A percentile compares a stretch with the other conserved stretches of the same genome.
These are phyloP conservation scores for Starmera amethionina DNA, from an alignment of 805 yeast species.

Conservation along the genomic window DNA sequence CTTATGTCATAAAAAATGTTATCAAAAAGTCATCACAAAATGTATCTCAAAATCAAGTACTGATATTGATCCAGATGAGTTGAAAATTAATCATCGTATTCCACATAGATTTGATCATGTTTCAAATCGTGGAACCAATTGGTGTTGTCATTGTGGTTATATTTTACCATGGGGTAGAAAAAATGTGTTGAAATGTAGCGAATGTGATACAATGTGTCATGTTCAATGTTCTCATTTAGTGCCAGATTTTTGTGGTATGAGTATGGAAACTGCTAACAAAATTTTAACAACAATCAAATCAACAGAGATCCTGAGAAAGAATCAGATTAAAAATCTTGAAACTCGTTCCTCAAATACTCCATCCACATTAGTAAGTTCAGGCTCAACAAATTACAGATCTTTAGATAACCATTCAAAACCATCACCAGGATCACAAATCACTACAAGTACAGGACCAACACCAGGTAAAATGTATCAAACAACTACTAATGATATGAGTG, in stretches of 20 bases:
- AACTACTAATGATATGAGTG: no score
- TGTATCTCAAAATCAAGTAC: slow-evolving; percentile 72
- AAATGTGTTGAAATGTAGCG: slow-evolving; percentile 84
- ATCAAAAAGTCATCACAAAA: slow-evolving; percentile 70
- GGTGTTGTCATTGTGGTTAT: slow-evolving; percentile 99
- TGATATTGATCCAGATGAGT: slow-evolving; percentile 61
- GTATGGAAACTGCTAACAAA: slow-evolving; percentile 92
- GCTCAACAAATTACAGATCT: no score
- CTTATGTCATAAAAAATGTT: slow-evolving; percentile 74
- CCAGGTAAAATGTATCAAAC: no score
- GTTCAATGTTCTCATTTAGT: slow-evolving; percentile 87
- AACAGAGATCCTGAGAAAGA: slow-evolving; percentile 37
- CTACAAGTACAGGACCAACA: no score
- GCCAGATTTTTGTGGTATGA: slow-evolving; percentile 98
- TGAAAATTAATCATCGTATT: slow-evolving; percentile 86
- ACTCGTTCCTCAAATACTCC: slow-evolving; percentile 9
- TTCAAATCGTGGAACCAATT: slow-evolving; percentile 88
- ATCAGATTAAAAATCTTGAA: slow-evolving; percentile 8
- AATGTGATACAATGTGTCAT: slow-evolving; percentile 94
- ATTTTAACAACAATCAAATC: slow-evolving; percentile 76
- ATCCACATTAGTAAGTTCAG: slow-evolving; percentile 2
- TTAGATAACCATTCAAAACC: not conserved
- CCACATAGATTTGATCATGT: slow-evolving; percentile 95
- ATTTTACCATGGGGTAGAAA: slow-evolving; percentile 91
- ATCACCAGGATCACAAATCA: not conserved